These are phyloP conservation scores for Blastomyces percursus DNA, from an alignment of 2,329 filamentous ascomycete species.

Conservation along the genomic window DNA sequence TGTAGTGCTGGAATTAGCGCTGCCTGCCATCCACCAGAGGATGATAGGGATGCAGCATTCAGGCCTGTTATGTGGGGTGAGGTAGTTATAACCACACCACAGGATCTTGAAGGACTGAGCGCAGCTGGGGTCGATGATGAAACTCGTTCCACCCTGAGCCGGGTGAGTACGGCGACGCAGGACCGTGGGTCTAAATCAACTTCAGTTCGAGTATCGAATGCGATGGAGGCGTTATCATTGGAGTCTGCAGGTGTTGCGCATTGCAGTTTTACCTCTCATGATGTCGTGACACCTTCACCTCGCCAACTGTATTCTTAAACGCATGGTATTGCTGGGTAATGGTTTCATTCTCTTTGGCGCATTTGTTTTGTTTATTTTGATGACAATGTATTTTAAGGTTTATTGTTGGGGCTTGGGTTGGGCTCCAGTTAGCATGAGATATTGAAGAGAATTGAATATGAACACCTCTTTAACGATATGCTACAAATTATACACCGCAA, in stretches of 20 bases:
- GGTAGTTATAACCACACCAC: slow-evolving; percentile 1
- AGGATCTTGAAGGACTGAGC: neutral
- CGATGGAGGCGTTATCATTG: slow-evolving; percentile 7
- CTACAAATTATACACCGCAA: neutral
- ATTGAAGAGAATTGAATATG: neutral
- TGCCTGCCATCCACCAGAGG: slow-evolving; percentile 21
- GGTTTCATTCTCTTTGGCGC: neutral
- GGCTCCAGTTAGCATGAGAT: neutral
- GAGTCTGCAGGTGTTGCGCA: slow-evolving; percentile 9
- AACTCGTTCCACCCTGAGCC: neutral
- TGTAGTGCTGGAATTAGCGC: slow-evolving; percentile 27
- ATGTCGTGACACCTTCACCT: slow-evolving; percentile 11
- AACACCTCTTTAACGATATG: neutral
- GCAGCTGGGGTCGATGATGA: neutral
- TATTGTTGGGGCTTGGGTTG: neutral
- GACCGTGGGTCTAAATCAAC: neutral
- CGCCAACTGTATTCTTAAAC: slow-evolving; percentile 13
- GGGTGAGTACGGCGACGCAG: neutral
- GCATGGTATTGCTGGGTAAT: neutral
- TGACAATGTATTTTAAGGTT: neutral
- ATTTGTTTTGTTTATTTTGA: neutral
- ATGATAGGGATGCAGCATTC: slow-evolving; percentile 14
- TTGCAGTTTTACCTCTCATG: slow-evolving; percentile 18
- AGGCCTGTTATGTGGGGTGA: slow-evolving; percentile 20
- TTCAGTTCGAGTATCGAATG: neutral